Evolutionary conservation across 345 rosid species (phyloP), one percentile per base, ranked within the genome.

Genomic region (Euphorbia tirucalli): DNA sequence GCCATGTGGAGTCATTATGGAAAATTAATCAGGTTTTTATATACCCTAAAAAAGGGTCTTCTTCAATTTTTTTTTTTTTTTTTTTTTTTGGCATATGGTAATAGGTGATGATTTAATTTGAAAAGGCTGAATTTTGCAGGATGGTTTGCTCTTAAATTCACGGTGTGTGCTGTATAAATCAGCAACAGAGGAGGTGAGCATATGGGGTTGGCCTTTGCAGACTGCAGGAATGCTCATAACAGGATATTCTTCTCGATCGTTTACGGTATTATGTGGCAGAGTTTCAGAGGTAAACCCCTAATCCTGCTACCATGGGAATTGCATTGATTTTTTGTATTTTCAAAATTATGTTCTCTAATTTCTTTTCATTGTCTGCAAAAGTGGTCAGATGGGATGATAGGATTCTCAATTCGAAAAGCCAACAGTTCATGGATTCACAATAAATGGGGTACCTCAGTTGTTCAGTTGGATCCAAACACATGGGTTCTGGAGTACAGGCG

Each of bases 131-230:
- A 30, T 39, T 41, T 52, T 63, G 68, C 61, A 90, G 96, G 87
- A 83, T 81, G 91, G 88, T 72, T 39, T 77, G 49, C 76, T 86
- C 28, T 79, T 89, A 85, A 78, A 74, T 65, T 92, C 94, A 5
- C 78, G 79, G 64, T 95, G 99, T 73, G 67, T 82, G 5, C 61
- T 95, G 78, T 90, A 86, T 61, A 90, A 87, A 72, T 92, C 99
- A 1, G 59, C 71, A n/a, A 60, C 61, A 11, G 99, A 92, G 82
- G 98, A 92, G 70, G 93, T 95, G 35, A 86, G 86, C 77, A 76
- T 92, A 52, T 90, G 99, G 99, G 98, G 96, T 27, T 95, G 99
- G 99, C 98, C 99, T 69, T 74, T 95, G 77, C 99, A 89, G 55
- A 88, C 94, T 0, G 89, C 93, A 0, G 97, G 97, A 27, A 73